Evolutionary conservation across 2,329 filamentous ascomycete genomes (phyloP).

Genomic region (Rutstroemia sp.): DNA sequence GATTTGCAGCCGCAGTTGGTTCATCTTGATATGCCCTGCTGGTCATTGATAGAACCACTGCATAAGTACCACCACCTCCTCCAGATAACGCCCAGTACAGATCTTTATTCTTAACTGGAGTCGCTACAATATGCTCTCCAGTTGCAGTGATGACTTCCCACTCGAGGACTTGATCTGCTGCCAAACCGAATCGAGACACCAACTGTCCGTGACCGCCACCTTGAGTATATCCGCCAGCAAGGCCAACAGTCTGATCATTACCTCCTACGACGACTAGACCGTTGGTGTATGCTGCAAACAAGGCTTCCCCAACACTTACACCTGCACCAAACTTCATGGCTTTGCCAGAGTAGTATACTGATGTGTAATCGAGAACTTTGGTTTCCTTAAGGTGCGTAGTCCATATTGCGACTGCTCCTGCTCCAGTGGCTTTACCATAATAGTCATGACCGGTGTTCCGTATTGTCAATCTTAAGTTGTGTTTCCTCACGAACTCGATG

Average conservation of each 20-base stretch:
- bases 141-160: slow-evolving; percentile 45
- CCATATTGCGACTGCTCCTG: neutral
- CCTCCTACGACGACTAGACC: slow-evolving; percentile 41
- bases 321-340: slow-evolving; percentile 1
- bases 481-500: slow-evolving; percentile 30
- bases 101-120: slow-evolving; percentile 43
- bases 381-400: neutral
- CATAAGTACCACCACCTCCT: slow-evolving; percentile 48
- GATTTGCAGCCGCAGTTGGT: slow-evolving; percentile 36
- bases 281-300: slow-evolving; percentile 34
- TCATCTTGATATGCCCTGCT: slow-evolving; percentile 41
- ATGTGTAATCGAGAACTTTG: neutral
- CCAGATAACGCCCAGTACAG: slow-evolving; percentile 57
- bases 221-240: slow-evolving; percentile 43
- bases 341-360: neutral
- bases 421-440: slow-evolving; percentile 14
- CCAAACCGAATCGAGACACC: slow-evolving; percentile 45
- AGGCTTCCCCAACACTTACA: slow-evolving; percentile 36
- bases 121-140: slow-evolving; percentile 42
- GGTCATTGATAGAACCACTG: slow-evolving; percentile 42
- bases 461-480: slow-evolving; percentile 38
- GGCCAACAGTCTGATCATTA: slow-evolving; percentile 39
- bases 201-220: slow-evolving; percentile 53
- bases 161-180: slow-evolving; percentile 51
- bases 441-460: slow-evolving; percentile 51